Base-by-base conservation (phyloP, 805 yeast genomes). In the Saccharomycopsis sp. region DNA sequence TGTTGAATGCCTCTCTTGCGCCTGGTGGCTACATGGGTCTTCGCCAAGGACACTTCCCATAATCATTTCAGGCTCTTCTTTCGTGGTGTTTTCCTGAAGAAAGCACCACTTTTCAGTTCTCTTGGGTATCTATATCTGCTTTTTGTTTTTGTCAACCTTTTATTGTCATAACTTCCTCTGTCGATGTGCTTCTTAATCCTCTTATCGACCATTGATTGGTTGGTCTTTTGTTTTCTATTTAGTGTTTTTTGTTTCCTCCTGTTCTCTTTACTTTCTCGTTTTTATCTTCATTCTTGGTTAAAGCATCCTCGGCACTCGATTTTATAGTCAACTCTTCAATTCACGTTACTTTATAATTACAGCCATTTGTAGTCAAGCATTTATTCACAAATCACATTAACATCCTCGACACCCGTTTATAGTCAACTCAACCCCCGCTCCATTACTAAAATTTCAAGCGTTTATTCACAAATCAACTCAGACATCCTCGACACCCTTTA, bases 21-120 rank as follows among this genome's bases (percentile, higher is more conserved):
- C 69, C 70, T 1, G 71, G 65, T 37, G 76, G 77, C 1, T 73
- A 72, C 62, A 72, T 74, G 60, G 77, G 77, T n/a, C 21, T 60
- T 9, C 54, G 61, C 21, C 34, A 18, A 24, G 63, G 59, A 34
- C 15, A 23, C 8, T 60, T 54, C 53, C 8, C 34, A 4, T 54
- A 24, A 16, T 44, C 48, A 44, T 12, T 12, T 29, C 37, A 12
- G 12, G 9, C 37, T 29, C 12, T 29, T 29, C 5, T 29, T 29
- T 29, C 5, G 5, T 29, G 12, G 5, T 29, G 37, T 29, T 29
- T 12, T 29, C 37, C 37, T 29, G n/a, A n/a, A n/a, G n/a, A n/a
- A n/a, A n/a, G n/a, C n/a, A n/a, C n/a, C n/a, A n/a, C 37, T 5
- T 29, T 29, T 29, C 37, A 29, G 37, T 29, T 29, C 37, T 29